These are phyloP conservation scores for Dryas integrifolia DNA, from an alignment of 331 rosid species.

Conservation along the genomic window DNA sequence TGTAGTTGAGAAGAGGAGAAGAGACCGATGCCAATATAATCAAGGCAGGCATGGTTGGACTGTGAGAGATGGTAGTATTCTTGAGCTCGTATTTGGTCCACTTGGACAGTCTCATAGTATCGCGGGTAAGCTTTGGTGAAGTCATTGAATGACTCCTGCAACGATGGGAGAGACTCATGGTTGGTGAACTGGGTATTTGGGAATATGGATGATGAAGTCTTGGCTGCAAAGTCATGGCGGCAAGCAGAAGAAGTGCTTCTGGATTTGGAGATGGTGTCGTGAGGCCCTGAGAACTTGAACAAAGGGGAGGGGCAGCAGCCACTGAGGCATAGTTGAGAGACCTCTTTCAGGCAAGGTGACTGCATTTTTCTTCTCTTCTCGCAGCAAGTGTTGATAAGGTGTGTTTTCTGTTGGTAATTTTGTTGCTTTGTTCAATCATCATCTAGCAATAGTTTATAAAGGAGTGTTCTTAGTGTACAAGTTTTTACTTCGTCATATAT, in stretches of 20 bases:
- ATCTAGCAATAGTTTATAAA: slow-evolving; percentile 1
- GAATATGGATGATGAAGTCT: slow-evolving; percentile 59
- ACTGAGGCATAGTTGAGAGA: slow-evolving; percentile 42
- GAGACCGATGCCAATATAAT: slow-evolving; percentile 89
- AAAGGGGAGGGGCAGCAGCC: slow-evolving; percentile 63
- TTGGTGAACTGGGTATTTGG: slow-evolving; percentile 70
- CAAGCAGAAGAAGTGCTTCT: slow-evolving; percentile 55
- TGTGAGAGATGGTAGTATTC: slow-evolving; percentile 63
- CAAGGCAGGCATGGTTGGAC: slow-evolving; percentile 67
- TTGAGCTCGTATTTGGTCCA: slow-evolving; percentile 62
- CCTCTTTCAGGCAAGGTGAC: slow-evolving; percentile 45
- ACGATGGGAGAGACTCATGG: slow-evolving; percentile 84
- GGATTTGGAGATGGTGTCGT: slow-evolving; percentile 29
- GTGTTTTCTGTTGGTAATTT: background rate
- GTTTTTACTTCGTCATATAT: slow-evolving; percentile 11
- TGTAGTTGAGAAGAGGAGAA: slow-evolving; percentile 72
- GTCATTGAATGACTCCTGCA: slow-evolving; percentile 56
- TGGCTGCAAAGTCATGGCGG: slow-evolving; percentile 58
- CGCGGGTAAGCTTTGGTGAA: slow-evolving; percentile 63
- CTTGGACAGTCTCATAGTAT: slow-evolving; percentile 53
- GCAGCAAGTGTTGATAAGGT: background rate
- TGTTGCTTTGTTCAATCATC: slow-evolving; percentile 2
- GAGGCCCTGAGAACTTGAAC: slow-evolving; percentile 38
- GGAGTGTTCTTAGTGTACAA: background rate
- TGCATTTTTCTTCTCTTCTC: slow-evolving; percentile 33